Base-by-base conservation (phyloP, 2,329 filamentous ascomycete species). In the Arthrobotrys musiformis region DNA sequence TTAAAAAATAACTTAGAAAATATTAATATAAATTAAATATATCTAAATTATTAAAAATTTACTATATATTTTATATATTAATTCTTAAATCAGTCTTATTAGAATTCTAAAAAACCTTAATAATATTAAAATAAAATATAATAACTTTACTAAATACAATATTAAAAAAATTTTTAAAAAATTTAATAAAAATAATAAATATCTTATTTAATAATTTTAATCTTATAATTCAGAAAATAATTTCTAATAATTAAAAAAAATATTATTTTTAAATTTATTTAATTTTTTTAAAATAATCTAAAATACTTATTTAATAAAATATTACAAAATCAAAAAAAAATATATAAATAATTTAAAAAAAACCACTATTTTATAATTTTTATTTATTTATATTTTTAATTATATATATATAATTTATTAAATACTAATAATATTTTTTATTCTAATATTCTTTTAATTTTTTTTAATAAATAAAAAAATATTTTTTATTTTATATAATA, bases 171-270 rank as follows among this genome's bases (percentile, higher is more conserved):
- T 19, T 7, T 44, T 7, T 19, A 19, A 44, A 19, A 44, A 19
- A 44, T 37, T 37, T 44, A 7, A 40, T 4, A 19, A 44, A 19
- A 44, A 19, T 44, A 37, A 37, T 37, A 37, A 11, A n/a, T 44
- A 4, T 44, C 19, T 17, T 19, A 46, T 40, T 62, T 28, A 50
- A 70, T 37, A 40, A 28, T 37, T 48, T 33, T 48, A 63, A 33
- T 42, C 33, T 48, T 61, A 33, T 61, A 33, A 33, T 9, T 33
- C 30, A 5, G 30, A 9, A 66, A 62, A 15, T 40, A 64, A 15
- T 24, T 50, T n/a, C 26, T 50, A 40, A 40, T 40, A 40, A 17
- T 66, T 54, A 35, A 11, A 19, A 17, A 24, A 11, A 60, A 30
- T 64, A n/a, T n/a, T n/a, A n/a, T n/a, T n/a, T n/a, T n/a, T n/a